Base-by-base conservation (phyloP, 2,329 filamentous ascomycete species). In the Domatiomyces catenatus region DNA sequence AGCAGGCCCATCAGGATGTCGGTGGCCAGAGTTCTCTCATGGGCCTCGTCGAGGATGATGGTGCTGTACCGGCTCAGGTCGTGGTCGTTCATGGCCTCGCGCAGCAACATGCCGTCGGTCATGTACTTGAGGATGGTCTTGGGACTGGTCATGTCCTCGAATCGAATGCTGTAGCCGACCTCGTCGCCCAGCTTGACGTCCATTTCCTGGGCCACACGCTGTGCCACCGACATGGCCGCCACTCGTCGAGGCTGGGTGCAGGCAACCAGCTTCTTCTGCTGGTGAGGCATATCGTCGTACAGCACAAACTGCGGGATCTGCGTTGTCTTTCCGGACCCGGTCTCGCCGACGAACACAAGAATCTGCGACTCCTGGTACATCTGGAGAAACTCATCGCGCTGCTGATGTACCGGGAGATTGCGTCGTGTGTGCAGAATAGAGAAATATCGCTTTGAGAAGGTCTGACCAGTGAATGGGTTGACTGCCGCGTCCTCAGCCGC, bases 281-380 rank as follows among this genome's bases (percentile, higher is more conserved):
- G 73, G 62, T 96, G 86, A 22, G 92, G 90, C 28, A 95, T 77
- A 68, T 98, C 92, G 70, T 98, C 92, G 74, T 84, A 96, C 42
- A 98, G 80, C 58, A 98, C 90, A 67, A 95, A 98, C 67, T 98
- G 92, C 1, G 92, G 92, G 54, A 98, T 96, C 73, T 98, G 92
- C 0, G 92, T 98, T 3, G 92, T 98, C 74, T 98, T 98, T 72
- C 92, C 92, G 58, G 92, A 98, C 79, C 93, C 92, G 7, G 92
- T 98, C 75, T 98, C 92, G 72, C 92, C 92, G 57, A 98, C 92
- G 63, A 98, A 95, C 62, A 98, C 92, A 54, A 98, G 80, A 59
- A 98, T 95, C 70, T 98, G 92, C 20, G 83, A 86, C 61, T 84
- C 80, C 62, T 98, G 93, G 70, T 93, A 98, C 63, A 94, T 79